Percentiles rank a stretch among this genome's conserved stretches.
These are phyloP conservation scores for Pulveroboletus frians DNA, from an alignment of 768 basidiomycete genomes.

Conservation along the genomic window DNA sequence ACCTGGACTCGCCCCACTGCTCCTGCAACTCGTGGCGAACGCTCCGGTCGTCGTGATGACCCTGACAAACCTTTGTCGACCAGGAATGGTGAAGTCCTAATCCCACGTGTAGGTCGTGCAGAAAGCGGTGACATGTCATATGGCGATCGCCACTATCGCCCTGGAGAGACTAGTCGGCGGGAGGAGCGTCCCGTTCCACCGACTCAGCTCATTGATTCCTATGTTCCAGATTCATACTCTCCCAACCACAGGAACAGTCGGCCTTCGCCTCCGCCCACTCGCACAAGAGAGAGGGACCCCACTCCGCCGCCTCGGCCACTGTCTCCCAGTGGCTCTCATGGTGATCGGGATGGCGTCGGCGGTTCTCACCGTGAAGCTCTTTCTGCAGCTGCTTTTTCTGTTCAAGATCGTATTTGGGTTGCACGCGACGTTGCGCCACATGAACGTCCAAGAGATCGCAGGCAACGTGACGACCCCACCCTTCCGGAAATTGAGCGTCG, in stretches of 20 bases:
- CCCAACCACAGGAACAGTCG: slow-evolving; percentile 20
- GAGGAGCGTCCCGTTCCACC: slow-evolving; percentile 24
- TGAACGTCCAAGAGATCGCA: slow-evolving; percentile 22
- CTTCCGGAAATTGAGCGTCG: slow-evolving; percentile 19
- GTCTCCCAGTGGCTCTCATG: slow-evolving; percentile 18
- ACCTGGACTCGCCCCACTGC: slow-evolving; percentile 54
- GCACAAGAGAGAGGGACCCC: slow-evolving; percentile 22
- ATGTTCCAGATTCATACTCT: slow-evolving; percentile 27
- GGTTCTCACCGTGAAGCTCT: slow-evolving; percentile 19
- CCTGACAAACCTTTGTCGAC: slow-evolving; percentile 23
- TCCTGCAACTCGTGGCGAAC: slow-evolving; percentile 20
- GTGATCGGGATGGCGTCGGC: slow-evolving; percentile 21
- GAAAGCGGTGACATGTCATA: slow-evolving; percentile 40
- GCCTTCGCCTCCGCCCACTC: slow-evolving; percentile 21
- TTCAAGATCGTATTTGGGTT: slow-evolving; percentile 26
- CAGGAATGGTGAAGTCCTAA: slow-evolving; percentile 20
- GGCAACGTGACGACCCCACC: slow-evolving; percentile 23
- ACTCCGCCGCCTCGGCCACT: slow-evolving; percentile 15
- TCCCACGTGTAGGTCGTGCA: slow-evolving; percentile 27
- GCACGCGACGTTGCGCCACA: slow-evolving; percentile 9
- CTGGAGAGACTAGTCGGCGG: slow-evolving; percentile 31
- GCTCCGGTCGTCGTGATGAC: slow-evolving; percentile 25
- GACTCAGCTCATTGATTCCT: slow-evolving; percentile 22
- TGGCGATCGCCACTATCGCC: slow-evolving; percentile 64
- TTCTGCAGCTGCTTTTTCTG: slow-evolving; percentile 11